Conservation (phyloP, 331 rosid species). For the Spiraea crenata region DNA sequence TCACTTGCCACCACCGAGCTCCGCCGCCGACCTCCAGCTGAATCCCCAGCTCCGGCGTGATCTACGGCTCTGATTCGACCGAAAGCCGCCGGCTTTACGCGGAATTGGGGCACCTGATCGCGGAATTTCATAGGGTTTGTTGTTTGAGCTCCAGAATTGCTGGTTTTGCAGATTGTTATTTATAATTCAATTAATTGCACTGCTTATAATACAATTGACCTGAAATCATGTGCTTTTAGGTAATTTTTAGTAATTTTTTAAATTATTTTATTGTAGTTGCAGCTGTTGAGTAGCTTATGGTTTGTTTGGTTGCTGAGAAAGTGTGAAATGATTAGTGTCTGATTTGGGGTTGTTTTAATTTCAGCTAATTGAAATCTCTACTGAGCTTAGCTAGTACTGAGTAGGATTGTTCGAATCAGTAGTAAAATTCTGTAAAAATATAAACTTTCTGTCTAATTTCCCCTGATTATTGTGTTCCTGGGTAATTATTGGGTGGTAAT, state of each 20-base stretch:
- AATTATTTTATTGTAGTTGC: background rate
- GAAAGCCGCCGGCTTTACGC: background rate
- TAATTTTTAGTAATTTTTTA: background rate
- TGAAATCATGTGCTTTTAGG: background rate
- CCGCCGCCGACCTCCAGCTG: slow-evolving; percentile 7
- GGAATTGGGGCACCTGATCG: slow-evolving; percentile 20
- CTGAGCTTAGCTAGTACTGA: slow-evolving; percentile 6
- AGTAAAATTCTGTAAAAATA: background rate
- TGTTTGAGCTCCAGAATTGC: slow-evolving; percentile 13
- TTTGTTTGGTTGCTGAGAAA: slow-evolving; percentile 23
- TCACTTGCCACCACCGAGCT: slow-evolving; percentile 7
- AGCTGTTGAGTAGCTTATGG: background rate
- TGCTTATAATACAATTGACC: background rate
- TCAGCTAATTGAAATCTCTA: background rate
- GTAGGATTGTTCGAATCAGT: slow-evolving; percentile 7
- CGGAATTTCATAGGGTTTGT: slow-evolving; percentile 24
- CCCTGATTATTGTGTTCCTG: background rate
- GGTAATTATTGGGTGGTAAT: background rate
- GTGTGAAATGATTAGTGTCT: background rate
- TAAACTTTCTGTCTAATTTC: background rate
- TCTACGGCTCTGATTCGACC: slow-evolving; percentile 6
- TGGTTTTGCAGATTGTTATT: background rate
- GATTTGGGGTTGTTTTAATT: background rate
- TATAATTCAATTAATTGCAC: background rate
- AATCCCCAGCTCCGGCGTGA: slow-evolving; percentile 4